phyloP scores from a whole-genome alignment of 768 basidiomycete species.

The Paxillus involutus region DNA sequence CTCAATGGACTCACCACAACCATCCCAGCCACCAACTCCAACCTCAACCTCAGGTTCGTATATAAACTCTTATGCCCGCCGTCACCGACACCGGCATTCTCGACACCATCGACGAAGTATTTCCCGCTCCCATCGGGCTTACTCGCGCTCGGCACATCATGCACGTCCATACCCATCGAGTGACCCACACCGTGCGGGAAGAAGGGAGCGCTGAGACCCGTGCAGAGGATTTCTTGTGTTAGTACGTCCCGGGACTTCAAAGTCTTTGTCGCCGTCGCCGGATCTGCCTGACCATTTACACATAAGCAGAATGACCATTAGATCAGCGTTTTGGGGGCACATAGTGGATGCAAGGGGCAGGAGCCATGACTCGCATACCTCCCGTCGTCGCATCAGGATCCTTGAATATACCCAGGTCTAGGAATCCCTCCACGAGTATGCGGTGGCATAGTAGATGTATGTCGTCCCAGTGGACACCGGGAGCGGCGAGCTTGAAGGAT shows the following conservation, averaged over 20 bases:
- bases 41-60: slow-evolving; percentile 73
- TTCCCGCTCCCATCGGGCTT: slow-evolving; percentile 62
- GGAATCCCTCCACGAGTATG: slow-evolving; percentile 78
- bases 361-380: slow-evolving; percentile 10
- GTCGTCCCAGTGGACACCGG: slow-evolving; percentile 88
- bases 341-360: neutral
- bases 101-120: slow-evolving; percentile 71
- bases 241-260: slow-evolving; percentile 16
- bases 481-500: slow-evolving; percentile 66
- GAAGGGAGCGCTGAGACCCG: slow-evolving; percentile 81
- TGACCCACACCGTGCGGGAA: slow-evolving; percentile 95
- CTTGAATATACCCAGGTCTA: slow-evolving; percentile 83
- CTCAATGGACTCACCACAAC: slow-evolving; percentile 65
- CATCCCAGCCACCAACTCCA: slow-evolving; percentile 76
- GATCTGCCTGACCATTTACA: neutral
- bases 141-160: slow-evolving; percentile 84
- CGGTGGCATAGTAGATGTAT: slow-evolving; percentile 84
- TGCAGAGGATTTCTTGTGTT: slow-evolving; percentile 60
- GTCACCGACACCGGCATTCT: slow-evolving; percentile 61
- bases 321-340: neutral
- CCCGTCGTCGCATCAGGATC: slow-evolving; percentile 43
- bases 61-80: slow-evolving; percentile 70
- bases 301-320: neutral
- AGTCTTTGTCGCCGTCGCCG: neutral
- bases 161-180: slow-evolving; percentile 91